phyloP scores from a whole-genome alignment of 768 basidiomycete species.

The Arthromyces matolae region DNA sequence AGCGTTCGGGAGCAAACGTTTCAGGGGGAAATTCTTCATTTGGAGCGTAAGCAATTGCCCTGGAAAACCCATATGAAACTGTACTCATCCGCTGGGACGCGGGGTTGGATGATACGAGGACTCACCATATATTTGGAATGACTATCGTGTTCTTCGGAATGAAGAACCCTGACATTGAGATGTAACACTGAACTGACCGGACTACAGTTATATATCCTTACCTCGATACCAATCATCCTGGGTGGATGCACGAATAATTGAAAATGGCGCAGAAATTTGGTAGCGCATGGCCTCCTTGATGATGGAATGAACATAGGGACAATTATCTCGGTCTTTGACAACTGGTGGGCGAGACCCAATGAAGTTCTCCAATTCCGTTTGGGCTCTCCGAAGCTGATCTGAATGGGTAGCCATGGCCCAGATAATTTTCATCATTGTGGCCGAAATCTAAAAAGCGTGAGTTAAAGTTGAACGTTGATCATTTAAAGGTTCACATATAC shows the following conservation, averaged over 20 bases:
- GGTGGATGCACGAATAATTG: neutral
- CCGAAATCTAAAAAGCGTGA: neutral
- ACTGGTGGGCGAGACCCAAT: neutral
- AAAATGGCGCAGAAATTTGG: neutral
- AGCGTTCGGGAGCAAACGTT: conserved; percentile 1
- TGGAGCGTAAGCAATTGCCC: neutral
- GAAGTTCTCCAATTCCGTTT: neutral
- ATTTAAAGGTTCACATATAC: neutral
- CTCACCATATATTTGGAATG: neutral
- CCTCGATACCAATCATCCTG: neutral
- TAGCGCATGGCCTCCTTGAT: neutral
- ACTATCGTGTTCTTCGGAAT: neutral
- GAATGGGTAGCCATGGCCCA: neutral
- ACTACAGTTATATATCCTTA: too few species aligned
- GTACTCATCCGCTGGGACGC: neutral
- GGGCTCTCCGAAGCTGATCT: neutral
- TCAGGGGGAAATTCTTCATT: neutral
- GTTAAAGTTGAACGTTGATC: too few species aligned
- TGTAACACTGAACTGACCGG: too few species aligned
- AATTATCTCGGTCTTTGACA: neutral
- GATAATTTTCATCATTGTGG: neutral
- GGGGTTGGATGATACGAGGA: neutral
- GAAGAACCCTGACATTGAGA: neutral
- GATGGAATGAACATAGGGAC: neutral
- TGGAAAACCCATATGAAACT: neutral